Conservation (phyloP, 2,329 filamentous ascomycete species). For the Trichoderma sp. region DNA sequence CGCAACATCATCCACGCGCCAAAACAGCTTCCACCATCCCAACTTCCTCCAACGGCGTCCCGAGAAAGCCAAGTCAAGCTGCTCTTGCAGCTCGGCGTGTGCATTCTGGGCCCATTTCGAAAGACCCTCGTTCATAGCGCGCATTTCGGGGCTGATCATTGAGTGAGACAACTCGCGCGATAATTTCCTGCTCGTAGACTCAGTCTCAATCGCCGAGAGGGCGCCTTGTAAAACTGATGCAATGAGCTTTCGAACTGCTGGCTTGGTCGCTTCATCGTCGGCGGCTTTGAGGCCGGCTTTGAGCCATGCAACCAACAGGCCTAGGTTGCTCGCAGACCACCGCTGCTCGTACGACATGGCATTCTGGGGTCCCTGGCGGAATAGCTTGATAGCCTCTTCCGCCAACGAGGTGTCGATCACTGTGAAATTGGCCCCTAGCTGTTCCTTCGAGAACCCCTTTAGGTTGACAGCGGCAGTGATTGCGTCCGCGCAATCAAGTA, state of each 20-base stretch:
- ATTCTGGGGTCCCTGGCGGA: conserved; percentile 70
- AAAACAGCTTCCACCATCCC: conserved; percentile 93
- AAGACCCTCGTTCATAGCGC: conserved; percentile 60
- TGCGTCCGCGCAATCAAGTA: conserved; percentile 41
- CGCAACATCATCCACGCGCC: conserved; percentile 88
- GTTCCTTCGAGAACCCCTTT: conserved; percentile 43
- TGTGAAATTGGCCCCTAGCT: conserved; percentile 47
- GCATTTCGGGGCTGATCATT: background rate
- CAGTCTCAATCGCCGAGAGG: conserved; percentile 52
- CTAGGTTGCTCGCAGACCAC: conserved; percentile 73
- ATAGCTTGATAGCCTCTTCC: conserved; percentile 61
- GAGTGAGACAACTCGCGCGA: background rate
- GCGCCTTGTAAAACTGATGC: conserved; percentile 64
- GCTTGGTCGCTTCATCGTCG: conserved; percentile 60
- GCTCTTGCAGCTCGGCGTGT: conserved; percentile 78
- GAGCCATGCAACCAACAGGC: conserved; percentile 67
- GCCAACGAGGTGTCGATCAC: conserved; percentile 66
- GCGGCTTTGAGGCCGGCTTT: conserved; percentile 46
- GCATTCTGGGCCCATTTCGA: conserved; percentile 75
- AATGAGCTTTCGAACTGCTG: conserved; percentile 66
- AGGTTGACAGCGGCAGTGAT: conserved; percentile 62
- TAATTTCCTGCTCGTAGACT: conserved; percentile 24
- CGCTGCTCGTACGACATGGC: conserved; percentile 70
- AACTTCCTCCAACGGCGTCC: conserved; percentile 77
- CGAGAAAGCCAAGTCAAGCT: conserved; percentile 75